Evolutionary conservation across 129 eudicot species (phyloP).

Genomic region (Flaveria trinervia): DNA sequence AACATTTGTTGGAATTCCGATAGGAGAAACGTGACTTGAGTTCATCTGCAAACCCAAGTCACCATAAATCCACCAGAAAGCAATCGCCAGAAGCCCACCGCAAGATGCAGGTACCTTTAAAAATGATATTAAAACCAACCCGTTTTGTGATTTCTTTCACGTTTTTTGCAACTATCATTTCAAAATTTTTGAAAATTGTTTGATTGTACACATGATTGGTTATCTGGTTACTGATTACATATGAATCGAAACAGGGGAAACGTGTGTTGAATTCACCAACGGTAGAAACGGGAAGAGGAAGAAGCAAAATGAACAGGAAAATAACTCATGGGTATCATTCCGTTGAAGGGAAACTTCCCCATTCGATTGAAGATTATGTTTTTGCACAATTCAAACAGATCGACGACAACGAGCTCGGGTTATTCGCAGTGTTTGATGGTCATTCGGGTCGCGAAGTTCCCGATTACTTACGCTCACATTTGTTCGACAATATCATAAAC

Average conservation of each 20-base stretch:
- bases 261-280: background rate
- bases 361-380: conserved; percentile 81
- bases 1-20: too few species aligned
- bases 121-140: too few species aligned
- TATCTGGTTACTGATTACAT: background rate
- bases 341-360: conserved; percentile 72
- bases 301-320: conserved; percentile 50
- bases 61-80: too few species aligned
- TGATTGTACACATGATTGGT: too few species aligned
- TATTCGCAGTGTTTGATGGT: conserved; percentile 83
- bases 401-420: conserved; percentile 81
- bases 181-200: too few species aligned
- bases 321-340: conserved; percentile 75
- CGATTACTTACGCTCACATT: conserved; percentile 62
- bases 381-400: conserved; percentile 77
- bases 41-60: too few species aligned
- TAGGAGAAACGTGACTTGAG: too few species aligned
- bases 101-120: too few species aligned
- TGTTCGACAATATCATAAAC: conserved; percentile 70
- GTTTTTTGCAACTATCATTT: too few species aligned
- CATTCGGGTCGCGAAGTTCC: conserved; percentile 81
- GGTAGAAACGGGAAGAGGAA: background rate
- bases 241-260: background rate
- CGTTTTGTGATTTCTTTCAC: too few species aligned
- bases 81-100: too few species aligned